phyloP scores from a whole-genome alignment of 495 filamentous ascomycete genomes.

The Aspergillus campestris region DNA sequence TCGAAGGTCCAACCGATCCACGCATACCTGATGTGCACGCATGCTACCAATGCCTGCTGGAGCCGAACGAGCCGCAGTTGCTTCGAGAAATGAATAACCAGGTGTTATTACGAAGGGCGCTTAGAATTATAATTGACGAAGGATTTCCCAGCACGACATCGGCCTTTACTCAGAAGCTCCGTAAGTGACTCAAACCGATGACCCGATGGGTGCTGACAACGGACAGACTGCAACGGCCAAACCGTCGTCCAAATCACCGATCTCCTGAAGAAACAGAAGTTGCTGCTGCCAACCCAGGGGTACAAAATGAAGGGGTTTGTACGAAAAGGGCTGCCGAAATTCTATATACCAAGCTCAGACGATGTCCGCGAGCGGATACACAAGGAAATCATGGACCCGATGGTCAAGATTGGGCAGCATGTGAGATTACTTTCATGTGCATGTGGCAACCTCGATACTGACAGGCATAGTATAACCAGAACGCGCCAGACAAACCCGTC shows the following conservation, averaged over 20 bases:
- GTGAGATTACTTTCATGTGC: conserved; percentile 19
- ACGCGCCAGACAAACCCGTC: background rate
- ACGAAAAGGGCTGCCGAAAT: conserved; percentile 17
- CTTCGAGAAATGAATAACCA: conserved; percentile 27
- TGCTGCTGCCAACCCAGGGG: conserved; percentile 20
- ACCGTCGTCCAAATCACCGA: conserved; percentile 18
- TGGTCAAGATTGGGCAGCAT: conserved; percentile 28
- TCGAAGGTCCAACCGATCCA: conserved; percentile 12
- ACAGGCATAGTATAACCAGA: conserved; percentile 1
- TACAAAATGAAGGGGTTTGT: conserved; percentile 20
- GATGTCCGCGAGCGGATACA: conserved; percentile 14
- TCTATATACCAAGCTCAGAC: conserved; percentile 12
- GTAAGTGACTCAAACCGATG: conserved; percentile 11
- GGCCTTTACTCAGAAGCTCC: conserved; percentile 17
- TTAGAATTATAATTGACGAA: conserved; percentile 19
- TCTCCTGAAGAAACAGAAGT: conserved; percentile 19
- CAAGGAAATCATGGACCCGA: conserved; percentile 24
- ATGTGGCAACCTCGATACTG: background rate
- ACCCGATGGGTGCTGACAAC: conserved; percentile 8
- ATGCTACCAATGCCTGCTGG: conserved; percentile 43
- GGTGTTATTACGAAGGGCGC: conserved; percentile 22
- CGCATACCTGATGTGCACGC: conserved; percentile 30
- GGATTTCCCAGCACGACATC: conserved; percentile 16
- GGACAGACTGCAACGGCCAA: conserved; percentile 25
- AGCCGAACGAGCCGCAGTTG: conserved; percentile 20